Evolutionary conservation across 2,329 filamentous ascomycete genomes (phyloP).

Genomic region (Sclerotinia subarctica): DNA sequence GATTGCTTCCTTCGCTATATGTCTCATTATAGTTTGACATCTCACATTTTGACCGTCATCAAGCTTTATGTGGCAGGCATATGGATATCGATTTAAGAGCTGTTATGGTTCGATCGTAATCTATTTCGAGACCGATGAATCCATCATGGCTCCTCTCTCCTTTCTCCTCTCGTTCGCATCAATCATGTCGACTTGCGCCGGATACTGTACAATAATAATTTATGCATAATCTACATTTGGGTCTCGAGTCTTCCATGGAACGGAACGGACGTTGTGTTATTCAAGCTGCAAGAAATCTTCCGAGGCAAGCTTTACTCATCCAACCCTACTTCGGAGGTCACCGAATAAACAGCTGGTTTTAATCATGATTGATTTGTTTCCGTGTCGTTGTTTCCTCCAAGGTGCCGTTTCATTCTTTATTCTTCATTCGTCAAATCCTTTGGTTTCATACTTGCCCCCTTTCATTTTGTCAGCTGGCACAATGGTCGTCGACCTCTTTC

Average conservation of each 20-base stretch:
- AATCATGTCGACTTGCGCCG: background rate
- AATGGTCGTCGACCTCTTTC: no score
- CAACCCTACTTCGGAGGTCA: constrained; percentile 6
- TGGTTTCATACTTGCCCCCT: background rate
- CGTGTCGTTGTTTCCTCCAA: background rate
- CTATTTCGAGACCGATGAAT: background rate
- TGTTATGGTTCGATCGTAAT: background rate
- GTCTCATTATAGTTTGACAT: constrained; percentile 10
- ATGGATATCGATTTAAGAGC: background rate
- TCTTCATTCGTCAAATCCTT: background rate
- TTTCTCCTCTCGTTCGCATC: background rate
- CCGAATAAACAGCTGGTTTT: constrained; percentile 9
- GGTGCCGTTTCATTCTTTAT: background rate
- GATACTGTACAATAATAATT: constrained; percentile 4
- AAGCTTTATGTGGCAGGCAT: background rate
- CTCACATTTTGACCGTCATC: background rate
- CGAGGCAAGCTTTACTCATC: background rate
- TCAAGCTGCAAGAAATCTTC: constrained; percentile 6
- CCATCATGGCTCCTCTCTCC: background rate
- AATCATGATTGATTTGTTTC: background rate
- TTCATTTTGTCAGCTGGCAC: constrained; percentile 1
- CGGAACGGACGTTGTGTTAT: constrained; percentile 13
- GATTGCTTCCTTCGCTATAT: background rate
- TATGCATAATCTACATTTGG: constrained; percentile 4
- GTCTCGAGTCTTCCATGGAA: constrained; percentile 15